Conservation (phyloP, 1,284 basidiomycete genomes). For the Sporisorium exsertum region DNA sequence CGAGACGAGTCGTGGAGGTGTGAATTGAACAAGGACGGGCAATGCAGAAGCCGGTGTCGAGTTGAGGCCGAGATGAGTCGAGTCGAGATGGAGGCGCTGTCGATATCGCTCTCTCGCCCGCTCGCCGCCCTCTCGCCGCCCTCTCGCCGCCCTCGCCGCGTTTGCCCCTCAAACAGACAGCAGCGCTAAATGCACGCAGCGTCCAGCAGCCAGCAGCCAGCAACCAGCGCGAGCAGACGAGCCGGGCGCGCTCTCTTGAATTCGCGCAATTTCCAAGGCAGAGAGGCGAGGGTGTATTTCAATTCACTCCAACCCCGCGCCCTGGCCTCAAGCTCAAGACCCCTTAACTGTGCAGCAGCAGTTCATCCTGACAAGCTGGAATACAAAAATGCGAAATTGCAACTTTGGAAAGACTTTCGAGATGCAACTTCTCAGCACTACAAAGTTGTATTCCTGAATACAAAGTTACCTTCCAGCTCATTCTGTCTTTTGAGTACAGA, state of each 20-base stretch:
- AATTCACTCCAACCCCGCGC: neutral
- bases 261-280: neutral
- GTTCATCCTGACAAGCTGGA: neutral
- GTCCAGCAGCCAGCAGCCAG: too few relatives aligned
- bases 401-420: neutral
- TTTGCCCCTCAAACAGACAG: neutral
- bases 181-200: neutral
- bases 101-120: neutral
- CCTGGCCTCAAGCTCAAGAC: neutral
- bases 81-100: constrained; percentile 1
- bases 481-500: neutral
- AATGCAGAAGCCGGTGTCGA: neutral
- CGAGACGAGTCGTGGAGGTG: neutral
- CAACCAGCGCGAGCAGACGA: neutral
- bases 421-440: neutral
- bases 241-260: neutral
- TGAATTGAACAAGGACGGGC: neutral
- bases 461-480: neutral
- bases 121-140: neutral
- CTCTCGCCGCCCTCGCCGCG: too few relatives aligned
- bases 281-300: neutral
- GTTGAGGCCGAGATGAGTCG: neutral
- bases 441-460: neutral
- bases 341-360: neutral
- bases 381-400: neutral